phyloP scores from a whole-genome alignment of 257 asterid genomes.

The Nicotiana noctiflora region DNA sequence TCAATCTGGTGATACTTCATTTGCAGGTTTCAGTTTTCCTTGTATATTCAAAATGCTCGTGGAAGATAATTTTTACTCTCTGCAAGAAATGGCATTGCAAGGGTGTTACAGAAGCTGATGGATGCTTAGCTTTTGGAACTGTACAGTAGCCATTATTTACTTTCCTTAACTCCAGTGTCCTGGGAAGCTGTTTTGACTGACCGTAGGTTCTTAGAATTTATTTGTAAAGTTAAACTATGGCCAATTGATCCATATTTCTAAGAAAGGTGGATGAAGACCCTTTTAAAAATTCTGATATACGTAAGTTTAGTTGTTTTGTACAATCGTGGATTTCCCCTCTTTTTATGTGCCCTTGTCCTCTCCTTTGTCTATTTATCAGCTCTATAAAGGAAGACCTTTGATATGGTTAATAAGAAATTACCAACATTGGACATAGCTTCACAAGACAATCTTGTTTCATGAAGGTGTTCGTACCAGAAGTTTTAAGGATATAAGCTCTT shows the following conservation, averaged over 20 bases:
- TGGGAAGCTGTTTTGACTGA: background rate
- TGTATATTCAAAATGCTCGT: background rate
- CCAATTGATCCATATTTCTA: background rate
- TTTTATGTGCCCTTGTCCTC: background rate
- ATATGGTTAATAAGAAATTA: background rate
- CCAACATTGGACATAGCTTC: background rate
- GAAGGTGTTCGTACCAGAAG: background rate
- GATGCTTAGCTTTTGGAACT: background rate
- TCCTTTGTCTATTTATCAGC: background rate
- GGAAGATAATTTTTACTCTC: background rate
- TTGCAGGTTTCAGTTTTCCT: background rate
- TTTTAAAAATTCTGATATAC: background rate
- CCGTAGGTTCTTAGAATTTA: background rate
- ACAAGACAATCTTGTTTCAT: background rate
- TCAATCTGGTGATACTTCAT: slow-evolving; percentile 3
- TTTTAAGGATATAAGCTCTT: background rate
- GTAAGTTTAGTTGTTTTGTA: background rate
- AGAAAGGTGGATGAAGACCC: background rate
- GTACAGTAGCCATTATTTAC: slow-evolving; percentile 8
- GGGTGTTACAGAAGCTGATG: background rate
- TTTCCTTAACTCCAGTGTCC: background rate
- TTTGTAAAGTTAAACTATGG: slow-evolving; percentile 1
- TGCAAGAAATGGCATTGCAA: slow-evolving; percentile 1
- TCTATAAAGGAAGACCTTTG: background rate
- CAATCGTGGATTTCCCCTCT: background rate